Evolutionary conservation across 202 grass and related monocot species (phyloP), one percentile per base, ranked within the genome.

Genomic region (Schoenoplectus triqueter): DNA sequence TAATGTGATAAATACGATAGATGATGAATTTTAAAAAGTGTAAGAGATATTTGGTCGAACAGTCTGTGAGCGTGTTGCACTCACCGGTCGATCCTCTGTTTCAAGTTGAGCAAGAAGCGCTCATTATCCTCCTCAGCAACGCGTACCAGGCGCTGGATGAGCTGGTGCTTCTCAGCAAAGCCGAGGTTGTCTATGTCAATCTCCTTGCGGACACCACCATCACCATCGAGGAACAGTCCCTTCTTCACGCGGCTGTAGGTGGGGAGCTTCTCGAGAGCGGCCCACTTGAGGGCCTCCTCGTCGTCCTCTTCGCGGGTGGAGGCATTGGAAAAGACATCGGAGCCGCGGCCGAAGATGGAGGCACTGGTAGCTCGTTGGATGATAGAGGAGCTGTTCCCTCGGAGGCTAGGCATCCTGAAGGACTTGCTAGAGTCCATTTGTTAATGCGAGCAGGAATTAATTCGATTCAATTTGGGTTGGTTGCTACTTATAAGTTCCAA

Each of bases 241-340:
- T 84, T 90, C 64, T 84, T 87, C 85, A 94, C 54, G 56, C 92
- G 92, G 68, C 57, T 82, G 84, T 89, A 88, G 20, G 92, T 94
- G 56, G 92, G 90, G 22, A 94, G 86, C 85, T 92, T 87, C 90
- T 94, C 92, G 5, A 94, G 80, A 20, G 92, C 88, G 6, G 92
- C 92, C 92, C 92, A 94, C 82, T 51, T 92, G 65, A 94, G 88
- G n/a, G 92, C 87, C 78, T 94, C 92, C 79, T 94, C 92, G 9
- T 94, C 92, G 62, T 92, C 92, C n/a, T 90, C 92, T 2, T 83
- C 82, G 14, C 77, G 44, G 5, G 80, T 81, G 8, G 87, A 80
- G 9, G 66, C 87, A 31, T 80, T 68, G 11, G 92, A 94, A 81
- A 94, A 94, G 14, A 88, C 80, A 59, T 86, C 86, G 3, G 86